Conservation (phyloP, 768 basidiomycete species). For the Psilocybe tampanensis region DNA sequence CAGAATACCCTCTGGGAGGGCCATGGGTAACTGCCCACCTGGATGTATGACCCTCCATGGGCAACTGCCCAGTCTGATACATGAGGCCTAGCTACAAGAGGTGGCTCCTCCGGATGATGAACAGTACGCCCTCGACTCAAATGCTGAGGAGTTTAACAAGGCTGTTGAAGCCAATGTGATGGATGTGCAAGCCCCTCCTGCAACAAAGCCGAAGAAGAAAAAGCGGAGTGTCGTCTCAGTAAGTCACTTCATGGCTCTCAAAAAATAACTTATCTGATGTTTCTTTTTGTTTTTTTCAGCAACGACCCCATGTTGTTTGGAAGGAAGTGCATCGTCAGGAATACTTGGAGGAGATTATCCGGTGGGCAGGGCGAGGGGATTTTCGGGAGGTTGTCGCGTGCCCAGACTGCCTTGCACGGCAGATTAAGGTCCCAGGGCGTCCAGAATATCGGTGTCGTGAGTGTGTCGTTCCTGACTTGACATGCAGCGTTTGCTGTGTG, state of each 20-base stretch:
- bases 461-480: background rate
- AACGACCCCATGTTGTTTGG: background rate
- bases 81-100: too few species aligned
- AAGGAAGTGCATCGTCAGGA: background rate
- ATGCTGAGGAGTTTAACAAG: background rate
- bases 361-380: background rate
- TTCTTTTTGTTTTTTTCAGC: background rate
- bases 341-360: background rate
- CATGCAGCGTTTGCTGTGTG: background rate
- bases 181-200: background rate
- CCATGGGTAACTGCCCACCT: too few species aligned
- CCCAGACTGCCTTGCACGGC: background rate
- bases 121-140: background rate
- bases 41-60: too few species aligned
- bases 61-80: too few species aligned
- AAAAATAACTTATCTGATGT: too few species aligned
- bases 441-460: background rate
- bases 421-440: background rate
- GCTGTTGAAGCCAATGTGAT: background rate
- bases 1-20: too few species aligned
- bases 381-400: background rate
- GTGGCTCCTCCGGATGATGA: too few species aligned
- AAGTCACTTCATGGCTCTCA: background rate
- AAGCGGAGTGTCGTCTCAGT: background rate
- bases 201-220: background rate